A percentile compares a stretch with the other conserved stretches of the same genome.
Evolutionary conservation across 371 early-diverging fungal genomes (phyloP).

Genomic region (Lichtheimia hyalospora): DNA sequence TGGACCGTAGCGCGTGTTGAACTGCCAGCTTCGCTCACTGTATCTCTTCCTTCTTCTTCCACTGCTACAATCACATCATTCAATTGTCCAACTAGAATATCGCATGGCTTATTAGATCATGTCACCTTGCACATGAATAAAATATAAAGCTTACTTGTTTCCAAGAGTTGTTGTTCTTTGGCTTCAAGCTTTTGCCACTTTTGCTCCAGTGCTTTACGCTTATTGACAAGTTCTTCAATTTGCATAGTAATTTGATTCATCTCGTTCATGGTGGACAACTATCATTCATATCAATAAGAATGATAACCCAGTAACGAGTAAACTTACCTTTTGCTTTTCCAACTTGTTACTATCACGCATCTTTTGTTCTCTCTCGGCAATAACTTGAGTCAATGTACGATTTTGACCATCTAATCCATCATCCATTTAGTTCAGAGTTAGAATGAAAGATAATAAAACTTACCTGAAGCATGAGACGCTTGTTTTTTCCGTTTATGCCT

Average conservation of each 20-base stretch:
- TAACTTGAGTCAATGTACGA: constrained; percentile 29
- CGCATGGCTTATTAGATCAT: not conserved
- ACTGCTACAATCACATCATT: constrained; percentile 37
- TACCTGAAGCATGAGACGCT: constrained; percentile 8
- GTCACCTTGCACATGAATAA: not conserved
- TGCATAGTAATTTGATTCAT: constrained; percentile 63
- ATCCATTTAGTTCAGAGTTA: not conserved
- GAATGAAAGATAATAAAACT: no score
- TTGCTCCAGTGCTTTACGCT: constrained; percentile 50
- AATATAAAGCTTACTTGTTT: constrained; percentile 33
- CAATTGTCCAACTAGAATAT: constrained; percentile 33
- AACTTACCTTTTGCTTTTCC: constrained; percentile 48
- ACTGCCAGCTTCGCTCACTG: constrained; percentile 3
- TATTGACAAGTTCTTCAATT: constrained; percentile 52
- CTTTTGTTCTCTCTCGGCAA: constrained; percentile 53
- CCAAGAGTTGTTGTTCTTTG: constrained; percentile 57
- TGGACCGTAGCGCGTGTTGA: not conserved
- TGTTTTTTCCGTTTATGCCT: constrained; percentile 43
- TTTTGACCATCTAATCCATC: not conserved
- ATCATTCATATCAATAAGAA: not conserved
- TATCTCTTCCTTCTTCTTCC: constrained; percentile 28
- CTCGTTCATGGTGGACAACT: constrained; percentile 54
- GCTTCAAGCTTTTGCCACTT: constrained; percentile 57
- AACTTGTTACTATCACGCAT: constrained; percentile 54
- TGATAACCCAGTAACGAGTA: not conserved